These are phyloP conservation scores for Agrocybe praecox DNA, from an alignment of 768 basidiomycete species.

Conservation along the genomic window DNA sequence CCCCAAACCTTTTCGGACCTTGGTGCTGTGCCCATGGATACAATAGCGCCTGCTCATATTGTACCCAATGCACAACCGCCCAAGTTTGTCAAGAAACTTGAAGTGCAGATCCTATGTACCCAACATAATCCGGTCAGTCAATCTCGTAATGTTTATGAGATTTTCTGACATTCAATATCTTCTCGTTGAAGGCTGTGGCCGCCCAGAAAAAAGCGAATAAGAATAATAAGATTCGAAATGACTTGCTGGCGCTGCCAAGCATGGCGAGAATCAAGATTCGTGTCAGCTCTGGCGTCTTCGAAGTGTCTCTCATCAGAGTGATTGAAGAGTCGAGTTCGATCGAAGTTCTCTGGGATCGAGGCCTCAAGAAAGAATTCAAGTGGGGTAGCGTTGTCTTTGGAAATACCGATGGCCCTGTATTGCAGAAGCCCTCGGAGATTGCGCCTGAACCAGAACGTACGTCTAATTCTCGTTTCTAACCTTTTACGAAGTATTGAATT, in stretches of 20 bases:
- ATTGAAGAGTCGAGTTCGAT: conserved; percentile 71
- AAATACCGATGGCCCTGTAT: conserved; percentile 69
- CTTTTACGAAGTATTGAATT: neutral
- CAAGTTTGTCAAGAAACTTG: conserved; percentile 73
- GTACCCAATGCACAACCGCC: conserved; percentile 38
- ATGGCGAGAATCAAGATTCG: conserved; percentile 85
- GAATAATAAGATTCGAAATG: conserved; percentile 70
- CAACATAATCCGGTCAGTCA: conserved; percentile 88
- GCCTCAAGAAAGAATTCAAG: conserved; percentile 75
- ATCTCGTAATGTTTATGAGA: neutral
- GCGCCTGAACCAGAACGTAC: conserved; percentile 46
- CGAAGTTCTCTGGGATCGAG: conserved; percentile 81
- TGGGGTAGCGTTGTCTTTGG: conserved; percentile 83
- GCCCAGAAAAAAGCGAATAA: conserved; percentile 77
- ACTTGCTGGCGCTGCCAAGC: conserved; percentile 67
- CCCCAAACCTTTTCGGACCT: neutral
- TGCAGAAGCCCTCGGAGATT: conserved; percentile 68
- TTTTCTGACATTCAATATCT: neutral
- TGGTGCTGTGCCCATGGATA: conserved; percentile 1
- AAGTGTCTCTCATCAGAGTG: conserved; percentile 77
- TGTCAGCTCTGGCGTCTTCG: conserved; percentile 82
- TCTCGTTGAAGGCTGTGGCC: conserved; percentile 59
- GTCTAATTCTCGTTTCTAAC: conserved; percentile 19
- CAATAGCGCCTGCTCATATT: conserved; percentile 8
- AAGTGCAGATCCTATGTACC: conserved; percentile 77